Conservation (phyloP, 2,329 filamentous ascomycete species). For the Eutypa lata region DNA sequence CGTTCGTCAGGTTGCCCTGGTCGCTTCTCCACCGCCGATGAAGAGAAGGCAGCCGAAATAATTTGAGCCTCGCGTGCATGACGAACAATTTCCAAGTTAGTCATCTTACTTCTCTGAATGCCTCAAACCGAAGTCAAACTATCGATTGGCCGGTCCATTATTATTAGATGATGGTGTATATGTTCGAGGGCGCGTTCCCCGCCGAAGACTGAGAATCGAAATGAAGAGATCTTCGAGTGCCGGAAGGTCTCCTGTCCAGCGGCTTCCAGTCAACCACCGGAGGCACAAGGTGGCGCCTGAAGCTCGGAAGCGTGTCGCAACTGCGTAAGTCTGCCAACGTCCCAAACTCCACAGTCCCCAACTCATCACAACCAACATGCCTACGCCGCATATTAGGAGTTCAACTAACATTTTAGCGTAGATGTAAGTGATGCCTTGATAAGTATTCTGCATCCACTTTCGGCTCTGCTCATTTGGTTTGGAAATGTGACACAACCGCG, state of each 20-base stretch:
- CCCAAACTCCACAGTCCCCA: neutral
- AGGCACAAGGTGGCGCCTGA: slow-evolving; percentile 45
- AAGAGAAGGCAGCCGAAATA: neutral
- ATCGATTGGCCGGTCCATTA: neutral
- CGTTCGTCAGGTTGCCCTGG: neutral
- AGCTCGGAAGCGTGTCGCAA: slow-evolving; percentile 46
- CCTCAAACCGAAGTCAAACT: neutral
- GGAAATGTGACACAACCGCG: neutral
- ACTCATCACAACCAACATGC: neutral
- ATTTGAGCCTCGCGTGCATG: neutral
- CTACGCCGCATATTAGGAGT: neutral
- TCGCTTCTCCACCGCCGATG: neutral
- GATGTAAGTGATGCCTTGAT: neutral
- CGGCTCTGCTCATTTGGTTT: neutral
- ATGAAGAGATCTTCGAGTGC: neutral
- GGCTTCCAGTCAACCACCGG: slow-evolving; percentile 49
- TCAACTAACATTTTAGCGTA: neutral
- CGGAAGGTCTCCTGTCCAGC: slow-evolving; percentile 17
- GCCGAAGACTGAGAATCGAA: neutral
- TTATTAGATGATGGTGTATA: neutral
- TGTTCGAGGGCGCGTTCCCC: no score
- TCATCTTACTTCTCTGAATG: neutral
- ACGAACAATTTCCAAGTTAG: neutral
- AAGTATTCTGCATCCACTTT: neutral
- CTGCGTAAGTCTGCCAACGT: slow-evolving; percentile 38